Base-by-base conservation (phyloP, 2,329 filamentous ascomycete genomes). In the Myriosclerotinia curreyana region DNA sequence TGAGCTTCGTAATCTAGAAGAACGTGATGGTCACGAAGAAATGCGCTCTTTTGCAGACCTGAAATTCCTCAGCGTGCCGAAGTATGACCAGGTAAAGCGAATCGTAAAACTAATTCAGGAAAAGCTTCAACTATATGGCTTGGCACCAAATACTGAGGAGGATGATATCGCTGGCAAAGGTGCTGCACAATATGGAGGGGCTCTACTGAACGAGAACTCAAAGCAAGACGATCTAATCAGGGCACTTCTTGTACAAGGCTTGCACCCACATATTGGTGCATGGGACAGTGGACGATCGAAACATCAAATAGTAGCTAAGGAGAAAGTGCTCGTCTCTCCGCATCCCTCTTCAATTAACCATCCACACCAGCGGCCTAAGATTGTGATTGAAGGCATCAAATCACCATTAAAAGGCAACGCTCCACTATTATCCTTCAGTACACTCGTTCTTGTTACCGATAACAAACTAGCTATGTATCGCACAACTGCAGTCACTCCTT, bases 151-250 rank as follows among this genome's bases (percentile, higher is more conserved):
- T n/a, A 9, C 5, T 20, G 5, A 44, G 22, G 20, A 25, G n/a
- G 28, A 22, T 17, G 20, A 38, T 22, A 28, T 8, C 14, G n/a
- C 17, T 36, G 62, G 36, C 50, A 60, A 36, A 66, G 67, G 28
- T n/a, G 51, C 42, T 25, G 4, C 5, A 40, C 25, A 64, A 38
- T 75, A 75, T 53, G 77, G 78, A 5, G 72, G 72, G 36, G 49
- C 66, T 1, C 60, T 64, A 5, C 69, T 81, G 40, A 83, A 84
- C 64, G 68, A 72, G 36, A 80, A 82, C 69, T 79, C 80, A 4
- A 64, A 74, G 42, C 78, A 78, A 48, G 64, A 72, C 1, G 70
- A 74, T 0, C 73, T 84, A 34, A 74, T 83, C 62, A 81, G 80
- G 65, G 77, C 78, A 17, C 72, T 84, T n/a, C 67, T 78, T 5